Base-by-base conservation (phyloP, 352 stramenopile species). In the Globisporangium emineosum region DNA sequence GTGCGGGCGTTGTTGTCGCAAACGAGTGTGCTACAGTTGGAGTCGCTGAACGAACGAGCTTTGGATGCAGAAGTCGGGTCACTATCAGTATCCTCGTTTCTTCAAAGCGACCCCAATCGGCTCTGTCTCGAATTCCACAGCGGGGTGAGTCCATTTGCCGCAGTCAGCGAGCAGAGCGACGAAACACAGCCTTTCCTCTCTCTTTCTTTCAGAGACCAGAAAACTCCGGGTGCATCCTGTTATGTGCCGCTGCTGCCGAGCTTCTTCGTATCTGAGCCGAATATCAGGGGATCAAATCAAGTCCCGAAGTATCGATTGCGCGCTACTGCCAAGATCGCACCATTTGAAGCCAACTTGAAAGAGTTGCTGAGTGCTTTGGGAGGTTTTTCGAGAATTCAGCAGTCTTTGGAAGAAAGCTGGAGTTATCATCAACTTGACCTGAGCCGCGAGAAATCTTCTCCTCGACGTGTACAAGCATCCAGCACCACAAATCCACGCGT, bases 41-140 rank as follows among this genome's bases (percentile, higher is more conserved):
- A 64, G 19, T 69, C 74, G 57, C 60, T 72, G 9, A 62, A 79
- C 19, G 32, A 60, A 43, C 71, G 81, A 63, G 52, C 67, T 17
- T 8, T 88, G 54, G 52, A 57, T 2, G 47, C 47, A 47, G 56
- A 52, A 10, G 47, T 68, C 8, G 43, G 27, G 3, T 68, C 63
- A 5, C 13, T 68, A 17, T 54, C 49, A 29, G 56, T 68, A 4
- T 53, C 63, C 33, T 64, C 63, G 56, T 63, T 30, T 21, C 19
- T 10, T 17, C 25, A 8, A 19, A n/a, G 27, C 1, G 55, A 63
- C 13, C 33, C 47, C 5, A 15, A 10, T 4, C 35, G 15, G 6
- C 13, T 63, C 10, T 30, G 15, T 27, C 3, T 25, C 53, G 56
- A 64, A 5, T 68, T 68, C 40, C 47, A 56, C 35, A 64, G 55